phyloP scores from a whole-genome alignment of 116 monocot species.

The Phalaenopsis hybrid region DNA sequence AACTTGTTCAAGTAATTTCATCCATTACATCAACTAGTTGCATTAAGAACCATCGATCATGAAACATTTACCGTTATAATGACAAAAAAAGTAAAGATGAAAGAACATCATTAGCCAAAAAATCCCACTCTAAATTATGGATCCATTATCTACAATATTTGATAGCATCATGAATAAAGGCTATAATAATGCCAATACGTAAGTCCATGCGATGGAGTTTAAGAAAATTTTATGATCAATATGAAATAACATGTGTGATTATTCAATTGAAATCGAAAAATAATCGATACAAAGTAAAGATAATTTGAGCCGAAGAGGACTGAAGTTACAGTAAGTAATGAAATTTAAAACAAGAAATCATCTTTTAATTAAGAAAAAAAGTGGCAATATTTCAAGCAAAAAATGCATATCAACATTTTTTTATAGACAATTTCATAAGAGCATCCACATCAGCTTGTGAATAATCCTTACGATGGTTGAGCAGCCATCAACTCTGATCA shows the following conservation, averaged over 20 bases:
- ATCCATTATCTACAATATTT: not conserved
- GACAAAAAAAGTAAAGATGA: not conserved
- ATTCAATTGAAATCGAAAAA: not conserved
- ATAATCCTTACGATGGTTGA: not conserved
- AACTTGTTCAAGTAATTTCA: too few relatives aligned
- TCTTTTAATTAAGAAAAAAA: not conserved
- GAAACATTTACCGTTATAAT: not conserved
- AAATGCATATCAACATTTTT: not conserved
- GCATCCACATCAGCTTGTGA: not conserved
- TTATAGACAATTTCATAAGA: not conserved
- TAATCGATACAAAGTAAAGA: not conserved
- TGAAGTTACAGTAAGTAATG: not conserved
- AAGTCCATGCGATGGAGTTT: not conserved
- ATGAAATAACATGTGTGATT: not conserved
- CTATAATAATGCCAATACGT: not conserved
- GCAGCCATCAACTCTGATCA: not conserved
- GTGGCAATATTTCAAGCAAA: not conserved
- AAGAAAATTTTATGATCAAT: not conserved
- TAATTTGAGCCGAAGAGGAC: not conserved
- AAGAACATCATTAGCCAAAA: not conserved
- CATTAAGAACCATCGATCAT: too few relatives aligned
- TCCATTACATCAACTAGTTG: too few relatives aligned
- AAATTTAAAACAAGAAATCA: not conserved
- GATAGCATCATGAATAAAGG: not conserved
- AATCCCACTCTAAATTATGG: not conserved